Evolutionary conservation across 2,329 filamentous ascomycete genomes (phyloP), one percentile per base, ranked within the genome.

Genomic region (Bimuria novae-zelandiae): DNA sequence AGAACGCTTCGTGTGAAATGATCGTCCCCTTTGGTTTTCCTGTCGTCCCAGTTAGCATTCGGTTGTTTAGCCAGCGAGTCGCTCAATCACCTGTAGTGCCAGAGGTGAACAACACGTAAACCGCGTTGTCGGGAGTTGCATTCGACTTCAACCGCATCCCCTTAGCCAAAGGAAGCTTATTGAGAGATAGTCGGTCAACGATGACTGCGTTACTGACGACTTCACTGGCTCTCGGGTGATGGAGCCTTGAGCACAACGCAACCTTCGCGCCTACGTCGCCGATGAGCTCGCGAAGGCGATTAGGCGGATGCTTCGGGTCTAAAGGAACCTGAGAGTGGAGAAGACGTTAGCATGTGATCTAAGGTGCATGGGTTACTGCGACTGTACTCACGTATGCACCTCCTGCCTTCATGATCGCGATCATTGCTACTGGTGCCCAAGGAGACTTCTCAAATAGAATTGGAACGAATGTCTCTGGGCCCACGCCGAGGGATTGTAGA

Each of bases 1-100:
- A 82, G 0, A 89, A 75, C 0, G 84, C 80, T 0, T 77, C 74
- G 61, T 89, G 87, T 5, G 83, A 83, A 52, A 88, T 83, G 29
- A 86, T 83, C 8, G 86, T 82, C 2, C 84, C 85, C 51, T 84
- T 84, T 0, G 83, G 82, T 44, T 77, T 79, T 41, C 67, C 67
- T 11, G 68, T 73, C 19, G 65, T n/a, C n/a, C n/a, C n/a, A n/a
- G n/a, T n/a, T n/a, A n/a, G n/a, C n/a, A n/a, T n/a, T n/a, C n/a
- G n/a, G n/a, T n/a, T n/a, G n/a, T n/a, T n/a, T n/a, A n/a, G n/a
- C n/a, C n/a, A n/a, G n/a, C n/a, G n/a, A n/a, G n/a, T n/a, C n/a
- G n/a, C n/a, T n/a, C n/a, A n/a, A n/a, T n/a, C n/a, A n/a, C n/a
- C n/a, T n/a, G n/a, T n/a, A n/a, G n/a, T 71, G 12, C 68, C 68